phyloP scores from a whole-genome alignment of 495 filamentous ascomycete genomes.

The Elasticomyces elasticus region DNA sequence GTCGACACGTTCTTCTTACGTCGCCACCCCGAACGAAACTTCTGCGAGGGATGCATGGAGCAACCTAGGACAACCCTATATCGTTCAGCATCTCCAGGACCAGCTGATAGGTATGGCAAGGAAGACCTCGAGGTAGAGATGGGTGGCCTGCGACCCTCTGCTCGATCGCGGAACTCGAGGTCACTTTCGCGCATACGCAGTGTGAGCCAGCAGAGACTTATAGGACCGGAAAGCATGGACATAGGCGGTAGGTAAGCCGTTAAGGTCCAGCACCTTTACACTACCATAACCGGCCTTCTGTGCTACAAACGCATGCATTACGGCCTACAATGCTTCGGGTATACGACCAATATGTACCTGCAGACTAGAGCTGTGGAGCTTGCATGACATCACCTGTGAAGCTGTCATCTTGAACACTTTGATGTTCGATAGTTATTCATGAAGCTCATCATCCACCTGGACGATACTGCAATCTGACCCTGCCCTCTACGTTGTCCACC shows the following conservation, averaged over 20 bases:
- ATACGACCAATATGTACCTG: no score
- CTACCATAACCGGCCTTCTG: background rate
- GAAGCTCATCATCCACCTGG: no score
- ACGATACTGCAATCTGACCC: background rate
- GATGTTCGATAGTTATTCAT: background rate
- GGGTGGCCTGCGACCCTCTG: background rate
- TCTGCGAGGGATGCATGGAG: constrained; percentile 3
- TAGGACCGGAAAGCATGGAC: constrained; percentile 3
- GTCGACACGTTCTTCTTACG: background rate
- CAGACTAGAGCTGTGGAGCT: background rate
- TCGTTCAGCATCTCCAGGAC: background rate
- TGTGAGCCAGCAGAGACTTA: constrained; percentile 4
- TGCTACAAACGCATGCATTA: no score
- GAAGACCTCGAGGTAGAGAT: constrained; percentile 5
- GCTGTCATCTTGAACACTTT: no score
- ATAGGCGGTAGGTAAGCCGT: background rate
- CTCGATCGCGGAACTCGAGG: background rate
- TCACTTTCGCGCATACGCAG: background rate
- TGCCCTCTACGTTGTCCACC: background rate
- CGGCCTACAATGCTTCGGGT: no score
- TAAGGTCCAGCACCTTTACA: no score
- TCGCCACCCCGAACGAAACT: background rate
- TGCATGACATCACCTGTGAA: no score
- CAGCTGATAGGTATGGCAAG: background rate
- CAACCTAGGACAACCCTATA: background rate